These are phyloP conservation scores for Aspergillus heteromorphus DNA, from an alignment of 495 filamentous ascomycete species.

Conservation along the genomic window DNA sequence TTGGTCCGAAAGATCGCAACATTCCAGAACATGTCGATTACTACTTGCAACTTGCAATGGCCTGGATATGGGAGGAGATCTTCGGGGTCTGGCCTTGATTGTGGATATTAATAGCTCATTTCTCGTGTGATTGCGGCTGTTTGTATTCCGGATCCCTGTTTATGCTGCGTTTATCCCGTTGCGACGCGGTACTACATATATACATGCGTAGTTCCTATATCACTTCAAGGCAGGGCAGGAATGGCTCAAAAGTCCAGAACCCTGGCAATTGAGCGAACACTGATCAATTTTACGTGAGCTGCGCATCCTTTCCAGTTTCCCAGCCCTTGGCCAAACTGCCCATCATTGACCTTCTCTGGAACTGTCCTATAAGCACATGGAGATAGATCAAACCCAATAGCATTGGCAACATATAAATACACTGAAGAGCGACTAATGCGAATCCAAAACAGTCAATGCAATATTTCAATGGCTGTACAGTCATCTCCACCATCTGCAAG, in stretches of 20 bases:
- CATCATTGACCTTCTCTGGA: background rate
- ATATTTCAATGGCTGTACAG: conserved; percentile 1
- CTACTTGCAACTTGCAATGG: background rate
- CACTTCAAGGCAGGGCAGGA: too few species aligned
- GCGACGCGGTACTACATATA: too few species aligned
- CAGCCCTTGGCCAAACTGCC: too few species aligned
- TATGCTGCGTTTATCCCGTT: too few species aligned
- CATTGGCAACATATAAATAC: conserved; percentile 36
- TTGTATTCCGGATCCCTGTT: too few species aligned
- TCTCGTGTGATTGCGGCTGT: too few species aligned
- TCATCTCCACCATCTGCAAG: background rate
- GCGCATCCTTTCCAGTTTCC: too few species aligned
- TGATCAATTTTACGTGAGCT: too few species aligned
- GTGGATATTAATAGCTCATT: too few species aligned
- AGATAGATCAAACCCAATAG: conserved; percentile 12
- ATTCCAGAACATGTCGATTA: background rate
- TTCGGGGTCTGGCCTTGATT: background rate
- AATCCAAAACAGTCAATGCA: conserved; percentile 16
- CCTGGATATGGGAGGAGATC: background rate
- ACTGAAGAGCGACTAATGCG: conserved; percentile 28
- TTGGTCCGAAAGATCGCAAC: conserved; percentile 12
- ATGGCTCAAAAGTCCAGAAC: too few species aligned
- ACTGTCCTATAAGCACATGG: background rate
- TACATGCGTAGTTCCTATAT: too few species aligned
- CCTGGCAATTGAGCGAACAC: too few species aligned